Conservation (phyloP, 148 eudicot genomes). For the Amaranthus palmeri region DNA sequence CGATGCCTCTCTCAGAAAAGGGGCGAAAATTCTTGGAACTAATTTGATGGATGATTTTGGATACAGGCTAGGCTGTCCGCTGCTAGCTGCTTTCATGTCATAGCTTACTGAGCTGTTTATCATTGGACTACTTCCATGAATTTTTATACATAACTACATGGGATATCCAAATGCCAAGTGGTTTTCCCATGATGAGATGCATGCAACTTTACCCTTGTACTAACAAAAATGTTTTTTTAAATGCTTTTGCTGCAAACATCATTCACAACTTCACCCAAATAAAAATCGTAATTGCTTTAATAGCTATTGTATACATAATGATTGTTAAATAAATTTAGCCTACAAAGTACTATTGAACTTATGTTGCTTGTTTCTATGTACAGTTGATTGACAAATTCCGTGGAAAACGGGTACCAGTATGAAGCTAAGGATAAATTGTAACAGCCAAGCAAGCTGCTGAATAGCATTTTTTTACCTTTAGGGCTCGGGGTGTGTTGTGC, state of each 20-base stretch:
- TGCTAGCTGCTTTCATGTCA: neutral
- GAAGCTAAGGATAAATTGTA: conserved; percentile 14
- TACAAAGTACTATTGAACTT: neutral
- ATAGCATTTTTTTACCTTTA: no score
- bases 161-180: no score
- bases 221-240: no score
- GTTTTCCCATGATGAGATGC: neutral
- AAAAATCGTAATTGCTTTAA: neutral
- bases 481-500: conserved; percentile 2
- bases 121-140: no score
- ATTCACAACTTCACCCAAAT: neutral
- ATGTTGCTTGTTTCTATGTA: conserved; percentile 16
- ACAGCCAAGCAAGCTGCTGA: no score
- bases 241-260: no score
- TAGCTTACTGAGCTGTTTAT: neutral
- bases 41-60: neutral
- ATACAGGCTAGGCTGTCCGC: neutral
- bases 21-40: no score
- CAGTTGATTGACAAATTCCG: conserved; percentile 77
- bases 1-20: no score
- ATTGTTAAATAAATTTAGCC: neutral
- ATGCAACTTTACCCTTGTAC: neutral
- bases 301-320: neutral
- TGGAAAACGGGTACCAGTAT: conserved; percentile 80
- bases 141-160: no score